Evolutionary conservation across 1,139 yeast species (phyloP).

Genomic region (Groenewaldozyma sp.): DNA sequence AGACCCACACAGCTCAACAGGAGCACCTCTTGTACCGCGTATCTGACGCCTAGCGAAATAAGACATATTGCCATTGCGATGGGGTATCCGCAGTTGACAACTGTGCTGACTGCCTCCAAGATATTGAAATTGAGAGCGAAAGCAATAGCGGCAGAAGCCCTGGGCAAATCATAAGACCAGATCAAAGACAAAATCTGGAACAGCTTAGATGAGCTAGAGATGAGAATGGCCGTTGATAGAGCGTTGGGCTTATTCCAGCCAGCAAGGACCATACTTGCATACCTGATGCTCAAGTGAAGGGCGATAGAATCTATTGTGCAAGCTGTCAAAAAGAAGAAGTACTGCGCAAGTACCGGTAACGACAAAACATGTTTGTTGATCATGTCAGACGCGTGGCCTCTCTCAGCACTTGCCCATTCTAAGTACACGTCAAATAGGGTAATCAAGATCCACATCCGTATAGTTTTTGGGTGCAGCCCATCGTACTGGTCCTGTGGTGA

Average conservation of each 20-base stretch:
- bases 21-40: conserved; percentile 12
- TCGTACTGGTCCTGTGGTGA: conserved; percentile 24
- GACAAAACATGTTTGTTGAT: conserved; percentile 29
- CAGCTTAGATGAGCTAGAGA: conserved; percentile 69
- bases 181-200: conserved; percentile 92
- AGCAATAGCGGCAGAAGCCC: conserved; percentile 53
- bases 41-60: conserved; percentile 17
- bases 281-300: conserved; percentile 44
- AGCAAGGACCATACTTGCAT: conserved; percentile 32
- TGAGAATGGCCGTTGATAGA: conserved; percentile 57
- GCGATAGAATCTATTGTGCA: conserved; percentile 51
- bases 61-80: conserved; percentile 28
- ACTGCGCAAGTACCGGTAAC: conserved; percentile 49
- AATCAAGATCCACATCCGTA: conserved; percentile 52
- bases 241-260: conserved; percentile 36
- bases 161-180: conserved; percentile 86
- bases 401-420: conserved; percentile 87
- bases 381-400: conserved; percentile 23
- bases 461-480: conserved; percentile 21
- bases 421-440: conserved; percentile 84
- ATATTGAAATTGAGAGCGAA: conserved; percentile 54
- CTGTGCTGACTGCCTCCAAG: conserved; percentile 55
- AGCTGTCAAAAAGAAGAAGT: conserved; percentile 52
- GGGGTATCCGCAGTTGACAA: conserved; percentile 38
- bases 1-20: conserved; percentile 13